Base-by-base conservation (phyloP, 176 grass and related monocot species). In the Lolium rigidum region DNA sequence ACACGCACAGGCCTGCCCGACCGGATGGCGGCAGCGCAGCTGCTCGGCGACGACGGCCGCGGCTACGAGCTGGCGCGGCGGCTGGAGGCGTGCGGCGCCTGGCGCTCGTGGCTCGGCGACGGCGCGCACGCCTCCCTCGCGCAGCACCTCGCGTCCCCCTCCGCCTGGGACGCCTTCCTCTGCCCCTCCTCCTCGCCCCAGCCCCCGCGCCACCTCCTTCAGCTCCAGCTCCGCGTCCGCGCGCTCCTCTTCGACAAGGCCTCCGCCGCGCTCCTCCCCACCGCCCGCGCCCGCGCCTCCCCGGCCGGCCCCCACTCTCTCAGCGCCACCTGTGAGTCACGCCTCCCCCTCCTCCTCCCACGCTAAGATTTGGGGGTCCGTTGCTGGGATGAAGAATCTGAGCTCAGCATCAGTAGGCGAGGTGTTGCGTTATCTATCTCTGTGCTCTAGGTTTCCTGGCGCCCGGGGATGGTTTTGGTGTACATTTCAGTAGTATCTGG, bases 201-300 rank as follows among this genome's bases (percentile, higher is more conserved):
- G 8, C 13, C 71, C 8, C 77, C 86, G 49, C 92, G 86, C 69
- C 67, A 93, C 49, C 85, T 88, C 55, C 94, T 99, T 70, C 94
- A 91, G 64, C 84, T 98, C 24, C 94, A 95, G 83, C 77, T 95
- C 81, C 93, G 97, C 78, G 94, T 86, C 76, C 91, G 93, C 58
- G 95, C 93, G 73, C 92, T 99, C 88, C 88, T 99, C 80, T 99
- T 92, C 73, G 92, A 99, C 87, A 99, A 96, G 87, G 97, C 97
- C 46, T 96, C 97, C 60, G 92, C 91, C 47, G 85, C 94, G 81
- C 94, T 98, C 44, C 84, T 91, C 51, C 86, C 80, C 41, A 70
- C 58, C 38, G n/a, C 64, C 47, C n/a, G 64, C 38, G n/a, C 64
- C 47, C n/a, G 55, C 1, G n/a, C 82, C 55, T 39, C 64, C 41